phyloP scores from a whole-genome alignment of 257 asterid genomes.

The Linaria vulgaris region DNA sequence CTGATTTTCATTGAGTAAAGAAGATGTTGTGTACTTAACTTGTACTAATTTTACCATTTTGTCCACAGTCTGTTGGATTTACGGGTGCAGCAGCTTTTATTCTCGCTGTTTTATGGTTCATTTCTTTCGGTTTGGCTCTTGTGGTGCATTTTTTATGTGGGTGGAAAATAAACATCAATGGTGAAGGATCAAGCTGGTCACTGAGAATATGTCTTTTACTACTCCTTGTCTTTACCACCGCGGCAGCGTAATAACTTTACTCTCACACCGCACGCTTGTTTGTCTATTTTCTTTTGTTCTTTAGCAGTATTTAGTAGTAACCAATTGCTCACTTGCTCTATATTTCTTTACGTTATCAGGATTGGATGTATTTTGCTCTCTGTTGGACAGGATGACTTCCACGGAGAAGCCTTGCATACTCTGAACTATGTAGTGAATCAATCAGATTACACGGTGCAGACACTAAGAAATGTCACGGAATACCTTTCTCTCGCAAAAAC shows the following conservation, averaged over 20 bases:
- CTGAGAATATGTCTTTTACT: constrained; percentile 61
- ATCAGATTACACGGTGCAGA: constrained; percentile 86
- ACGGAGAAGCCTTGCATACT: constrained; percentile 71
- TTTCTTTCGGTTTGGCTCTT: constrained; percentile 86
- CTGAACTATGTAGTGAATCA: constrained; percentile 85
- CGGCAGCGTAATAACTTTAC: constrained; percentile 70
- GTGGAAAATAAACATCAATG: constrained; percentile 64
- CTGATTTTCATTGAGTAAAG: constrained; percentile 8
- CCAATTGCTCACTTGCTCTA: constrained; percentile 13
- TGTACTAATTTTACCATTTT: constrained; percentile 21
- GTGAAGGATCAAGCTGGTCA: constrained; percentile 50
- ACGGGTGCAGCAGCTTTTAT: constrained; percentile 78
- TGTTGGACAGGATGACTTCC: constrained; percentile 83
- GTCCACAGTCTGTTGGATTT: constrained; percentile 84
- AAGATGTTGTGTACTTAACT: constrained; percentile 8
- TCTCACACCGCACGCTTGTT: too few species aligned
- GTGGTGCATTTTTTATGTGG: constrained; percentile 67
- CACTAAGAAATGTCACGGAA: constrained; percentile 76
- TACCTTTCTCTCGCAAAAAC: constrained; percentile 76
- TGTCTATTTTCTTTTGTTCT: constrained; percentile 7
- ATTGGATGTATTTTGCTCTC: constrained; percentile 89
- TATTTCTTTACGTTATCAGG: constrained; percentile 45
- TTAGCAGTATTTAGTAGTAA: neutral
- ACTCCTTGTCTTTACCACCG: constrained; percentile 70
- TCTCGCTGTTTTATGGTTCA: constrained; percentile 74